Base-by-base conservation (phyloP, 2,329 filamentous ascomycete species). In the Orbilia ellipsospora region DNA sequence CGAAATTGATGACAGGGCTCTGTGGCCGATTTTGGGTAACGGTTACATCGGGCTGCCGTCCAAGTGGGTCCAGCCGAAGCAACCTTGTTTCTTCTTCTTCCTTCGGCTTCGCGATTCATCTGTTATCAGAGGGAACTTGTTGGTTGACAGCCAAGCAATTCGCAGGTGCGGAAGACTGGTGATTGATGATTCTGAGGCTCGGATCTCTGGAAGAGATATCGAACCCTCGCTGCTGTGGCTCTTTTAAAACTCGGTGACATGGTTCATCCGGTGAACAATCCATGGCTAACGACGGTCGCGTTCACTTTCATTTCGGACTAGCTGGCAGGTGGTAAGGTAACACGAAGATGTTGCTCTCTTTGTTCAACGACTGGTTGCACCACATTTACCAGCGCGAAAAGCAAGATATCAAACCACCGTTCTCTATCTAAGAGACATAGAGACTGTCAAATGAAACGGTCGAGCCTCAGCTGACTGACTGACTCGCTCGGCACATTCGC, bases 61-160 rank as follows among this genome's bases (percentile, higher is more conserved):
- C 26, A 40, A 48, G 28, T 54, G 70, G 70, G 57, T 63, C 69
- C 62, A 61, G 31, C 70, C 63, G 63, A 74, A 74, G 70, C 70
- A 74, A 74, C 70, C 62, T 74, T 65, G 63, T 63, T 74, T 62
- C 60, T 68, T 74, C 70, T 67, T 62, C 31, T 36, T 6, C 10
- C 31, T 36, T 36, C 23, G 31, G 31, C 31, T 36, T 68, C 63
- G 61, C 56, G 57, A 28, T 63, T 74, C 61, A 67, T 57, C n/a
- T 67, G 56, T 62, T 73, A 57, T 59, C 31, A 36, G 31, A 36
- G 31, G 31, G 31, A 36, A 36, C 45, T 51, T 54, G 56, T 48
- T 36, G 59, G 57, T 70, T 51, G 66, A 51, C 51, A 18, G 60
- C 7, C 20, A 45, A 48, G 44, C 8, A n/a, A 48, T 48, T 50